phyloP scores from a whole-genome alignment of 257 asterid genomes.

The Perilla frutescens region DNA sequence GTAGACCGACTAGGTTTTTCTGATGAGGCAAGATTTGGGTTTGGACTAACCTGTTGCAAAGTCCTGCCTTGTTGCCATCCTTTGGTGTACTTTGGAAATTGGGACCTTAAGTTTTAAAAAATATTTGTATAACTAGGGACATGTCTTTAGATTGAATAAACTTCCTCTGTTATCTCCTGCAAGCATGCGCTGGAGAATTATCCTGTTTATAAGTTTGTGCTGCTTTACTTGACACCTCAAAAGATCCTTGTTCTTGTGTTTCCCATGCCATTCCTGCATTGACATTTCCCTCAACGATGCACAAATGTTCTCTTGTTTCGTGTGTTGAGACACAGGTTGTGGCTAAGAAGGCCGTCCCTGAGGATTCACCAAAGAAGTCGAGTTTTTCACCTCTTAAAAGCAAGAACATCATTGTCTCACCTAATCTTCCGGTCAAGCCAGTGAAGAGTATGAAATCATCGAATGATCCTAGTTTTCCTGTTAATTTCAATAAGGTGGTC shows the following conservation, averaged over 20 bases:
- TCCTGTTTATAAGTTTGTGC: neutral
- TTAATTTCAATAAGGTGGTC: conserved; percentile 53
- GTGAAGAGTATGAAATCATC: conserved; percentile 51
- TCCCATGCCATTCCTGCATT: neutral
- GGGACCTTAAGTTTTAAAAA: neutral
- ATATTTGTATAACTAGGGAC: neutral
- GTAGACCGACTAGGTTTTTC: neutral
- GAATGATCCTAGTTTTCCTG: conserved; percentile 43
- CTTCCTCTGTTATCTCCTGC: neutral
- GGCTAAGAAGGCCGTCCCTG: conserved; percentile 41
- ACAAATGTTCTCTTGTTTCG: neutral
- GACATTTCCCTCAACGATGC: neutral
- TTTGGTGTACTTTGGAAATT: neutral
- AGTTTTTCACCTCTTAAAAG: conserved; percentile 63
- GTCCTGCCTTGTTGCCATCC: neutral
- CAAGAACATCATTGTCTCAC: conserved; percentile 64
- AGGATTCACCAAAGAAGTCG: conserved; percentile 46
- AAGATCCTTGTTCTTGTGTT: neutral
- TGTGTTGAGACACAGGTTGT: conserved; percentile 39
- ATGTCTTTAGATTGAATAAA: neutral
- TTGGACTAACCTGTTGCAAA: neutral
- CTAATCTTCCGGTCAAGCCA: conserved; percentile 50
- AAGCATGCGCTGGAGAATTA: neutral
- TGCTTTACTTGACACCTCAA: neutral
- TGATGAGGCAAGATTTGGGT: neutral